phyloP scores from a whole-genome alignment of 1,284 basidiomycete genomes.

The Ustilago xerochloae region DNA sequence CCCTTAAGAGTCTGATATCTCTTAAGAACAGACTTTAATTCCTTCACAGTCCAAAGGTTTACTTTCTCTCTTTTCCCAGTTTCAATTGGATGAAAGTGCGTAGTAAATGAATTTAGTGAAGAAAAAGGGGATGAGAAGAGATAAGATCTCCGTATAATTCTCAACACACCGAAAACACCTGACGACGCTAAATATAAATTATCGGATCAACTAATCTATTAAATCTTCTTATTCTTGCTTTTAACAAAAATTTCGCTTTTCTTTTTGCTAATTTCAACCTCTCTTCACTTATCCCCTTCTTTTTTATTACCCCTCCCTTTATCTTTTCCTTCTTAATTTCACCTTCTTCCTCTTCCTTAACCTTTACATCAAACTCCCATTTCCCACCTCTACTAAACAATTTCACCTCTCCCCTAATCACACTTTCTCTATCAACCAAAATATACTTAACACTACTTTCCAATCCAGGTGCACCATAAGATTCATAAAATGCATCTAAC shows the following conservation, averaged over 20 bases:
- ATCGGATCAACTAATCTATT: constrained; percentile 40
- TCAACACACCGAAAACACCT: too few relatives aligned
- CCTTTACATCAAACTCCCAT: constrained; percentile 20
- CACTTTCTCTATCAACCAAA: constrained; percentile 18
- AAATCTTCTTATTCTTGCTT: constrained; percentile 16
- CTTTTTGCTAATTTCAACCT: not conserved
- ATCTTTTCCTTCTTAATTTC: not conserved
- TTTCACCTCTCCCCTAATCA: constrained; percentile 4
- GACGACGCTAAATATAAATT: constrained; percentile 33
- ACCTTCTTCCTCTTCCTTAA: not conserved
- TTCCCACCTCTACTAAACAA: constrained; percentile 41
- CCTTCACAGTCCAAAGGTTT: too few relatives aligned
- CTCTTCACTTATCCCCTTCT: not conserved
- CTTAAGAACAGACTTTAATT: too few relatives aligned
- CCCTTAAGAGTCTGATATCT: too few relatives aligned
- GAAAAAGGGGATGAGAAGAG: not conserved
- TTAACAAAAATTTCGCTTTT: not conserved
- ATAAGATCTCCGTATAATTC: too few relatives aligned
- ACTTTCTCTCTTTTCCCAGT: too few relatives aligned
- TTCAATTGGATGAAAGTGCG: too few relatives aligned
- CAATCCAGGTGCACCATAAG: constrained; percentile 12
- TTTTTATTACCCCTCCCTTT: not conserved
- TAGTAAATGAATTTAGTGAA: too few relatives aligned
- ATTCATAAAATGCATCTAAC: constrained; percentile 52
- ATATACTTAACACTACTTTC: constrained; percentile 36